Conservation (phyloP, 2,329 filamentous ascomycete genomes). For the Monilinia laxa region DNA sequence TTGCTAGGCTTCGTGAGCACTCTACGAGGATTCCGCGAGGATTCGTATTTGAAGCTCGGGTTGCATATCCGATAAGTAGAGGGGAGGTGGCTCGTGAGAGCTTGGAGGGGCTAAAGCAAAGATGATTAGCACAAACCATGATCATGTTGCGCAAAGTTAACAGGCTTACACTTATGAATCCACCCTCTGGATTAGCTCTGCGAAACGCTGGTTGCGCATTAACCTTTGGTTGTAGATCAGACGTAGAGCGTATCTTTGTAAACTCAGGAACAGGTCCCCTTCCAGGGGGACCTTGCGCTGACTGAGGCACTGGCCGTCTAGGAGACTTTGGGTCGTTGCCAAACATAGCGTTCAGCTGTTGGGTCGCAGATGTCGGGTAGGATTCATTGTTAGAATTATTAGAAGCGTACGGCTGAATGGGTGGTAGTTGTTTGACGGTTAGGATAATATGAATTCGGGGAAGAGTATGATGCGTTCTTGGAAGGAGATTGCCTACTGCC, state of each 20-base stretch:
- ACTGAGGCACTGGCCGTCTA: conserved; percentile 52
- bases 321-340: conserved; percentile 58
- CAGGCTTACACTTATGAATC: conserved; percentile 85
- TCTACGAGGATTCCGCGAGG: conserved; percentile 89
- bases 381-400: conserved; percentile 63
- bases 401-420: conserved; percentile 67
- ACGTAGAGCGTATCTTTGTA: conserved; percentile 68
- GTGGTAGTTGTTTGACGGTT: conserved; percentile 65
- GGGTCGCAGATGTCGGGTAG: conserved; percentile 69
- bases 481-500: conserved; percentile 75
- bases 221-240: conserved; percentile 78
- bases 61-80: conserved; percentile 98
- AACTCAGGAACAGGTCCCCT: conserved; percentile 84
- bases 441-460: conserved; percentile 58
- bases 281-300: conserved; percentile 46
- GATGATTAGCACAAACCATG: conserved; percentile 33
- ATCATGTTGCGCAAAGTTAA: conserved; percentile 10
- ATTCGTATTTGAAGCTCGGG: conserved; percentile 97
- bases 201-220: conserved; percentile 87
- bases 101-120: conserved; percentile 76
- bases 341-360: conserved; percentile 68
- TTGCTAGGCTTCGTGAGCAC: conserved; percentile 99
- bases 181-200: conserved; percentile 91
- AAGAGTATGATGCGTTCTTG: conserved; percentile 60
- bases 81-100: conserved; percentile 86